Evolutionary conservation across 106 monocot species (phyloP), one percentile per base, ranked within the genome.

Genomic region (Allium cepa): DNA sequence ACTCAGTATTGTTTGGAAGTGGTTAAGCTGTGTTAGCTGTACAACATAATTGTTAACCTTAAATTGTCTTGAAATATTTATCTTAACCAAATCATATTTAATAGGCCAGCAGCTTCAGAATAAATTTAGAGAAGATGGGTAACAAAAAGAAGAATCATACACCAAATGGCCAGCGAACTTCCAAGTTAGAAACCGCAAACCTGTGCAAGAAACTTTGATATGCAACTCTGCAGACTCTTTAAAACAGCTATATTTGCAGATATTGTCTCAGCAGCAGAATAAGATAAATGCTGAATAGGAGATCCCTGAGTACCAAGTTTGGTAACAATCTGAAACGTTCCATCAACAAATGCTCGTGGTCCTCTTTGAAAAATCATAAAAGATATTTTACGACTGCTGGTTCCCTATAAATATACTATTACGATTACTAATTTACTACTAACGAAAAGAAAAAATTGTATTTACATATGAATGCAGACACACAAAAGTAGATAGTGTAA

Each of bases 351-450:
- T 10, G 86, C 88, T 49, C 79, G 55, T 64, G 91, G 96, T 52
- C 96, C 91, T 79, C 96, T 83, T 81, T 92, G 85, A 67, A 96
- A 88, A 48, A 96, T 69, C 91, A 96, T 88, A 67, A 92, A 96
- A 57, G 80, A 88, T 59, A 86, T 62, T 69, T 92, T 96, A 72
- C 79, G 85, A 58, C 61, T 68, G 70, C 62, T 71, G 56, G 88
- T 92, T 60, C 92, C 96, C 91, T 88, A 78, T 16, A 72, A 67
- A 76, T 47, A 36, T 36, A 36, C 36, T 36, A 36, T 36, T 36
- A 36, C 36, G 5, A 4, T 36, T 36, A 36, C 36, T 1, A 36
- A 36, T 36, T 36, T 36, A 36, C 36, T 36, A 36, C 36, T 36
- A 36, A 36, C 36, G 36, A 36, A 36, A 36, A 36, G 36, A 36